These are phyloP conservation scores for Tolypocladium inflatum DNA, from an alignment of 2,329 filamentous ascomycete species.

Conservation along the genomic window DNA sequence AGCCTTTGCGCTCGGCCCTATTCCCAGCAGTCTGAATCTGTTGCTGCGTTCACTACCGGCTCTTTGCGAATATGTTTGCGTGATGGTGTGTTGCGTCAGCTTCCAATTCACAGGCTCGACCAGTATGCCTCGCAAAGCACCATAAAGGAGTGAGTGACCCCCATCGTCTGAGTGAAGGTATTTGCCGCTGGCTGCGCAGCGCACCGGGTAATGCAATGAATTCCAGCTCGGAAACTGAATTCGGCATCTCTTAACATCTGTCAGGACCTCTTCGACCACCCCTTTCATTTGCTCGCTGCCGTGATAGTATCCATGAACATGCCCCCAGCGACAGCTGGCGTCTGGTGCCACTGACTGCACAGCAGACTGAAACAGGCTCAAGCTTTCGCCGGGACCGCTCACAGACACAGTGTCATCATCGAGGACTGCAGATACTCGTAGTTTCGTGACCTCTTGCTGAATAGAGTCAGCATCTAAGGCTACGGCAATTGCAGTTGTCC, in stretches of 20 bases:
- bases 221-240: too few relatives aligned
- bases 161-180: too few relatives aligned
- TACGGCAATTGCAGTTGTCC: background rate
- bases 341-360: background rate
- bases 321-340: conserved; percentile 2
- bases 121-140: conserved; percentile 1
- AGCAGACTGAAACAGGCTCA: too few relatives aligned
- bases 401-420: conserved; percentile 1
- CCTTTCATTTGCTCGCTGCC: conserved; percentile 1
- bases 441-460: background rate
- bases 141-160: background rate
- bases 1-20: too few relatives aligned
- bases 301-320: conserved; percentile 5
- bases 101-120: conserved; percentile 1
- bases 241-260: too few relatives aligned
- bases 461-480: background rate
- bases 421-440: conserved; percentile 2
- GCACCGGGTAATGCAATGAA: too few relatives aligned
- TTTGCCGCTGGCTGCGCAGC: too few relatives aligned
- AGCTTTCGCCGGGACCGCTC: background rate
- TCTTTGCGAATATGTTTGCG: background rate
- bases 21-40: too few relatives aligned
- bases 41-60: too few relatives aligned
- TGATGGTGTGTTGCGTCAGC: background rate
- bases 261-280: background rate